Conservation (phyloP, 768 basidiomycete species). For the Rhodotorula taiwanensis region DNA sequence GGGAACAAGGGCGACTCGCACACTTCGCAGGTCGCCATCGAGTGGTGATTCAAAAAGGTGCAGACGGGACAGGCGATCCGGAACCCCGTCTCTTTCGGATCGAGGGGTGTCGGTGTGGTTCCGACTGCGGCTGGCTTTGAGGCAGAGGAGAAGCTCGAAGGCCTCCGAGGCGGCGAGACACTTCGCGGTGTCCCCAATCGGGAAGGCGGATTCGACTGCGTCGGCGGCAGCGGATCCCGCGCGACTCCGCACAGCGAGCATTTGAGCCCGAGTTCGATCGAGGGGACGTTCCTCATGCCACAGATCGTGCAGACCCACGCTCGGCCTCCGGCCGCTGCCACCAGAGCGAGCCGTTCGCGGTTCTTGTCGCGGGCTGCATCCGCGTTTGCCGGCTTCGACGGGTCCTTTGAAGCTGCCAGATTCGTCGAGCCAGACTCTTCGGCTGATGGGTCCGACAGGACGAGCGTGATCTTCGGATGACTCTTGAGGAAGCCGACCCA, state of each 20-base stretch:
- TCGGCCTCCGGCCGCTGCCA: conserved; percentile 14
- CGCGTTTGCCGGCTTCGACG: too few relatives aligned
- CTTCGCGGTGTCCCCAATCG: not conserved
- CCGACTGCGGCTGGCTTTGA: not conserved
- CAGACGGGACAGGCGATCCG: conserved; percentile 62
- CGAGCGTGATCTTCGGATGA: conserved; percentile 77
- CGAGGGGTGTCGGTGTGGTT: not conserved
- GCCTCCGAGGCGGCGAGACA: not conserved
- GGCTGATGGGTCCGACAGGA: conserved; percentile 1
- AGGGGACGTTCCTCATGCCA: conserved; percentile 70
- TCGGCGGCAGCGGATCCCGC: conserved; percentile 5
- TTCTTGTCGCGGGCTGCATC: not conserved
- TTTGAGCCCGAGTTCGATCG: conserved; percentile 42
- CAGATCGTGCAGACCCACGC: conserved; percentile 87
- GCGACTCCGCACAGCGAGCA: conserved; percentile 81
- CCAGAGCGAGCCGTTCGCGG: not conserved
- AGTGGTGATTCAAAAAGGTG: conserved; percentile 83
- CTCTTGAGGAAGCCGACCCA: conserved; percentile 87
- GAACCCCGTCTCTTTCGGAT: conserved; percentile 1
- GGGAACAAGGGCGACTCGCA: conserved; percentile 61
- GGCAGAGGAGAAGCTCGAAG: not conserved
- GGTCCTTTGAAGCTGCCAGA: too few relatives aligned
- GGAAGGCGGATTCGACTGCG: not conserved
- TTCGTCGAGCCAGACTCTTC: too few relatives aligned
- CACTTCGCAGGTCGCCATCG: conserved; percentile 70